phyloP scores from a whole-genome alignment of 108 stramenopile species.

The Pseudonitzschia pungens region DNA sequence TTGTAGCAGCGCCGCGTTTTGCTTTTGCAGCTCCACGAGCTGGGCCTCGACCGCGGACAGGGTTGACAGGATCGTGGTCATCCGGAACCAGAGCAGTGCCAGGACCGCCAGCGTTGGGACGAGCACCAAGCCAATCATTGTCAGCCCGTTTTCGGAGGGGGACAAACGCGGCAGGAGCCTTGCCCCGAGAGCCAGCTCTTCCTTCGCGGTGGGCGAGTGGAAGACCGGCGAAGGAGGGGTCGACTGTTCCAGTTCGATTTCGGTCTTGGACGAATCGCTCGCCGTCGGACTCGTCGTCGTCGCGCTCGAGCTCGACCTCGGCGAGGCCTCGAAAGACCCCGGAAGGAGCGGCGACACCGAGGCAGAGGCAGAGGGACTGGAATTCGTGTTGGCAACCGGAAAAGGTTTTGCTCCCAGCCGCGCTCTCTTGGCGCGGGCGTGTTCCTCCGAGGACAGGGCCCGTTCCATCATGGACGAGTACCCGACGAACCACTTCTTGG shows the following conservation, averaged over 20 bases:
- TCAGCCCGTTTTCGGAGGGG: no score
- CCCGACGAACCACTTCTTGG: conserved; percentile 44
- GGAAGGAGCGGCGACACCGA: not conserved
- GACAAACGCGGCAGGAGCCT: no score
- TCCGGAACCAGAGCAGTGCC: not conserved
- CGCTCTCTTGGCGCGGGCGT: not conserved
- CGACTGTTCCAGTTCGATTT: not conserved
- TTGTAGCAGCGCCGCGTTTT: not conserved
- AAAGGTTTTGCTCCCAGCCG: not conserved
- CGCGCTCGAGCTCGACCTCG: not conserved
- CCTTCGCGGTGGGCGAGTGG: no score
- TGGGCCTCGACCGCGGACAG: not conserved
- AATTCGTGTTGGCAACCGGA: no score
- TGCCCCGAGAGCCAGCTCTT: no score
- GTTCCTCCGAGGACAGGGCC: not conserved
- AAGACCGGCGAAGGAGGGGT: no score
- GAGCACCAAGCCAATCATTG: no score
- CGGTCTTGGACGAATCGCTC: not conserved
- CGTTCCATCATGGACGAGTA: conserved; percentile 37
- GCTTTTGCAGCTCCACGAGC: not conserved
- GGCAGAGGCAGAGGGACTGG: not conserved
- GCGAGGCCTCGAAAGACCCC: not conserved
- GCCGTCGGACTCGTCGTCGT: not conserved
- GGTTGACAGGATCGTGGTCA: not conserved
- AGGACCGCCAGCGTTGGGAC: not conserved